phyloP scores from a whole-genome alignment of 148 eudicot species.

The Persicaria tinctoria region DNA sequence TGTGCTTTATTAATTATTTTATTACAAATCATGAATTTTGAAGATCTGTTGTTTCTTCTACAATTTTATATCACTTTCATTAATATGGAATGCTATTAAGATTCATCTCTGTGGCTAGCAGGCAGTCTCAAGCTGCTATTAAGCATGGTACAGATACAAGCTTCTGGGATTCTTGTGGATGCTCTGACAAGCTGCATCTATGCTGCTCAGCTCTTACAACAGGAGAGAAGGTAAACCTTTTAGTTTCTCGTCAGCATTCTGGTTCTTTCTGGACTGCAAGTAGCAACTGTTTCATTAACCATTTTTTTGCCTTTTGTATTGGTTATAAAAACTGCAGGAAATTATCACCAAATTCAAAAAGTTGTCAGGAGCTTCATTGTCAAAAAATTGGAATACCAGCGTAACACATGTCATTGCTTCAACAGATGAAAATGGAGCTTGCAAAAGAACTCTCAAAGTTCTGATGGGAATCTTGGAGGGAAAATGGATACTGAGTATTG shows the following conservation, averaged over 20 bases:
- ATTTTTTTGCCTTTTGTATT: not conserved
- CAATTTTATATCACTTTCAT: not conserved
- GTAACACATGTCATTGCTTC: constrained; percentile 91
- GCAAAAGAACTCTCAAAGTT: constrained; percentile 84
- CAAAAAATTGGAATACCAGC: constrained; percentile 52
- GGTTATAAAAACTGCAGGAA: constrained; percentile 45
- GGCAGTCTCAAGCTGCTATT: constrained; percentile 25
- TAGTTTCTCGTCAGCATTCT: not conserved
- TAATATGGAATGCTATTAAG: not conserved
- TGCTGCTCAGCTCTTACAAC: constrained; percentile 81
- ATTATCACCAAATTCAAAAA: constrained; percentile 49
- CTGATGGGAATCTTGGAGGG: constrained; percentile 94
- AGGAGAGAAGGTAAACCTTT: constrained; percentile 51
- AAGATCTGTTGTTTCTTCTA: not conserved
- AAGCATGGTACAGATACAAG: constrained; percentile 16
- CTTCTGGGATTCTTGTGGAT: constrained; percentile 37
- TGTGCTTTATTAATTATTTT: not conserved
- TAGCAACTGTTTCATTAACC: not conserved
- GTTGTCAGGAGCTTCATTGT: constrained; percentile 48
- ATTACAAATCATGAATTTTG: not conserved
- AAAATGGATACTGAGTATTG: constrained; percentile 70
- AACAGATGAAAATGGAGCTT: constrained; percentile 64
- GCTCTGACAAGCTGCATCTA: constrained; percentile 47
- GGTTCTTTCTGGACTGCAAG: not conserved
- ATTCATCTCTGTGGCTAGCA: not conserved